Conservation (phyloP, 352 stramenopile genomes). For the Phytophthora ramorum region DNA sequence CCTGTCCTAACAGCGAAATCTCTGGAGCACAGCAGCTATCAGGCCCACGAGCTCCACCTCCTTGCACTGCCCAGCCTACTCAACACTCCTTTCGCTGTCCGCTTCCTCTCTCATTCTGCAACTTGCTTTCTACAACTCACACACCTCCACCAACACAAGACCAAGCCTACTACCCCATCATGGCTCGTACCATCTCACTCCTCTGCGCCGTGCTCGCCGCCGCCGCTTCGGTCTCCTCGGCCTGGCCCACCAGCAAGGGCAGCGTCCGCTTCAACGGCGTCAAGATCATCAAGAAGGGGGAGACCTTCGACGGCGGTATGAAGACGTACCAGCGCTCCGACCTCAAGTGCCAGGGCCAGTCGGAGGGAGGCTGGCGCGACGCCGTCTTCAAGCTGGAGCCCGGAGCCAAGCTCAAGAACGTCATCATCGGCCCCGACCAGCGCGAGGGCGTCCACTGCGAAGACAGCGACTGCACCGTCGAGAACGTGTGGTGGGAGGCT, state of each 20-base stretch:
- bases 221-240: constrained; percentile 18
- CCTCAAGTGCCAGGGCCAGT: constrained; percentile 39
- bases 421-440: constrained; percentile 49
- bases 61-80: not conserved
- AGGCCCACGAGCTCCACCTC: too few species aligned
- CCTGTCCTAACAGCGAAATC: not conserved
- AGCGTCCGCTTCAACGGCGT: constrained; percentile 29
- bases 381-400: constrained; percentile 46
- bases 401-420: constrained; percentile 48
- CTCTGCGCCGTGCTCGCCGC: constrained; percentile 17
- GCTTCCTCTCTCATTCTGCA: constrained; percentile 23
- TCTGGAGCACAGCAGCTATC: too few species aligned
- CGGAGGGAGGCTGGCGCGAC: constrained; percentile 30
- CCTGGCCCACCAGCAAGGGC: constrained; percentile 31
- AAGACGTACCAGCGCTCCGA: constrained; percentile 55
- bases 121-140: constrained; percentile 26
- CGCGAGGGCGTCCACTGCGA: constrained; percentile 44
- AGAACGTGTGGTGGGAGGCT: constrained; percentile 47
- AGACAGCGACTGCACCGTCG: constrained; percentile 36
- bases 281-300: constrained; percentile 43
- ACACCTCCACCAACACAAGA: constrained; percentile 3
- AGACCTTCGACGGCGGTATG: constrained; percentile 38
- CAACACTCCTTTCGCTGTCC: not conserved
- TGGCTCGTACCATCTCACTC: constrained; percentile 20
- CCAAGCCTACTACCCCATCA: not conserved